Conservation (phyloP, 306 rosid species). For the barrel medic (Medicago truncatula) region DNA sequence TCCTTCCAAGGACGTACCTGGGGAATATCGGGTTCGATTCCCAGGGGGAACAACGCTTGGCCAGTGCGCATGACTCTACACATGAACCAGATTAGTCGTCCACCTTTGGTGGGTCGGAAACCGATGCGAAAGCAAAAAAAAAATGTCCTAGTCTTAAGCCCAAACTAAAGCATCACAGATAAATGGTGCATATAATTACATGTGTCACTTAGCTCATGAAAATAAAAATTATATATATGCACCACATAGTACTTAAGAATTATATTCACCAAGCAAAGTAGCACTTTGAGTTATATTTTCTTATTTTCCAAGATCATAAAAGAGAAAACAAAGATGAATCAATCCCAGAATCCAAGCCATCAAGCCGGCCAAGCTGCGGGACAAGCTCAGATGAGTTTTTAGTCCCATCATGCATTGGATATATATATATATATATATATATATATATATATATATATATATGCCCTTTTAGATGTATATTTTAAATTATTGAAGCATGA, state of each 20-base stretch:
- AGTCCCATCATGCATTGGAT: neutral
- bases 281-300: neutral
- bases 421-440: no score
- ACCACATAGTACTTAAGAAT: neutral
- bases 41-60: no score
- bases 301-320: conserved; percentile 10
- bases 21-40: no score
- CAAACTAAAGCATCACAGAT: conserved; percentile 20
- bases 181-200: conserved; percentile 20
- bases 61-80: no score
- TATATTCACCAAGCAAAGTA: neutral
- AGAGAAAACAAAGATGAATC: conserved; percentile 44
- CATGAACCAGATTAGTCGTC: no score
- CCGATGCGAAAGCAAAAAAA: no score
- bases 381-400: conserved; percentile 48
- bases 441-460: neutral
- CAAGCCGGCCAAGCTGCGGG: conserved; percentile 59
- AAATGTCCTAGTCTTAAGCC: conserved; percentile 41
- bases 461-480: neutral
- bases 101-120: no score
- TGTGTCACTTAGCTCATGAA: conserved; percentile 18
- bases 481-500: neutral
- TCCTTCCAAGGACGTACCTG: no score
- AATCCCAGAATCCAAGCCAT: conserved; percentile 35
- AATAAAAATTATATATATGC: conserved; percentile 1